These are phyloP conservation scores for Xerocomellus amylosporus DNA, from an alignment of 768 basidiomycete species.

Conservation along the genomic window DNA sequence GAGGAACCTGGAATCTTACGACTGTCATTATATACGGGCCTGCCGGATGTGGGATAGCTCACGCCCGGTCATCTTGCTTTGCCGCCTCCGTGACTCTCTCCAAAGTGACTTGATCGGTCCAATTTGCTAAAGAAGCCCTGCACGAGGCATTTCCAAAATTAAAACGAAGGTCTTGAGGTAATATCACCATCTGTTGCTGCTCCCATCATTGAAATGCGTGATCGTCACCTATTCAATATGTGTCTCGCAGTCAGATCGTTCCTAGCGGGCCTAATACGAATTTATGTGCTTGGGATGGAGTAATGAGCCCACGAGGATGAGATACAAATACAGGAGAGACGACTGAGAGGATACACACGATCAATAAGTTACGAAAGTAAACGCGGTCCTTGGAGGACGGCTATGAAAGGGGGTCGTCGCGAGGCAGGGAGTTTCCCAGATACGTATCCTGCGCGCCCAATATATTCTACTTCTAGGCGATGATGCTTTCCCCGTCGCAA, in stretches of 20 bases:
- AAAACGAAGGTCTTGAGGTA: constrained; percentile 31
- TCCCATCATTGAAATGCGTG: constrained; percentile 33
- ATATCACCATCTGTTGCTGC: constrained; percentile 28
- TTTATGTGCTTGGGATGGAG: constrained; percentile 19
- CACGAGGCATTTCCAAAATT: constrained; percentile 30
- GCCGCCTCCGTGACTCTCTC: constrained; percentile 13
- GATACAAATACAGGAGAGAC: constrained; percentile 30
- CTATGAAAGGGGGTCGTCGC: constrained; percentile 65
- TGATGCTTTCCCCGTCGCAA: constrained; percentile 60
- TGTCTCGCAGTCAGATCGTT: constrained; percentile 26
- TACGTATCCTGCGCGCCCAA: constrained; percentile 61
- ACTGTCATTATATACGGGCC: constrained; percentile 23
- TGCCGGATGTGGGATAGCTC: constrained; percentile 15
- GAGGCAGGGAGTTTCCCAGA: constrained; percentile 45
- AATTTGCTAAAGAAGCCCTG: constrained; percentile 16
- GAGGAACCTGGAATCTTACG: constrained; percentile 9
- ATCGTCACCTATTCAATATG: constrained; percentile 28
- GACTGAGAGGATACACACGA: constrained; percentile 25
- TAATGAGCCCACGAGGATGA: constrained; percentile 29
- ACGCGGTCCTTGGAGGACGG: constrained; percentile 47
- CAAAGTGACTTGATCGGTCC: constrained; percentile 18
- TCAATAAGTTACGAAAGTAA: constrained; percentile 29
- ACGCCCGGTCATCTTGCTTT: constrained; percentile 15
- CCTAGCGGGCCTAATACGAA: constrained; percentile 23
- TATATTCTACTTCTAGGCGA: constrained; percentile 69